A percentile compares a stretch with the other conserved stretches of the same genome.
Evolutionary conservation across 345 rosid genomes (phyloP).

Genomic region (Eucalyptus fibrosa): DNA sequence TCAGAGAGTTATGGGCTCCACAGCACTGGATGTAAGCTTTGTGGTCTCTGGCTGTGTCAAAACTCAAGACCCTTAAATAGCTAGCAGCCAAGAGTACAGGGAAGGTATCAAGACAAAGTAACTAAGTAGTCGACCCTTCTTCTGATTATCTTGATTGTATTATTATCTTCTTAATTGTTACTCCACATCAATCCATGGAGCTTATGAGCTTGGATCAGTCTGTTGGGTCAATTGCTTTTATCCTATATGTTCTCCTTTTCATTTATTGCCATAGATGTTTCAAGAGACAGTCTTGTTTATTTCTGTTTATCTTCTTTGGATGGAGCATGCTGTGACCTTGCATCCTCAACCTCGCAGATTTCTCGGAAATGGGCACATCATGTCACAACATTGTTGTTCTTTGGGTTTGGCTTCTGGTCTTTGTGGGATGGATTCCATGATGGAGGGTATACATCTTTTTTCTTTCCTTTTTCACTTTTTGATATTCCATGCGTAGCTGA

Average conservation of each 20-base stretch:
- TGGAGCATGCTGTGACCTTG: background rate
- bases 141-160: background rate
- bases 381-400: constrained; percentile 64
- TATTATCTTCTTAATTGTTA: background rate
- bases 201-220: background rate
- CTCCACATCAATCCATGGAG: background rate
- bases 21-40: background rate
- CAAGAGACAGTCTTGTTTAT: background rate
- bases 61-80: background rate
- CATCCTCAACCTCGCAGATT: constrained; percentile 28
- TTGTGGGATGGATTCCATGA: constrained; percentile 73
- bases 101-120: background rate
- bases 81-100: background rate
- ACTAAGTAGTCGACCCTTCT: background rate
- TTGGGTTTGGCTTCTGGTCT: constrained; percentile 80
- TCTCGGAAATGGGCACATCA: constrained; percentile 90
- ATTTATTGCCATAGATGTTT: background rate
- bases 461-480: background rate
- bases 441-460: constrained; percentile 32
- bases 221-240: background rate
- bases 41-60: background rate
- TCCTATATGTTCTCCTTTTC: background rate
- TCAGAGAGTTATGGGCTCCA: background rate
- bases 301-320: background rate
- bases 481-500: background rate